A percentile compares a stretch with the other conserved stretches of the same genome.
These are phyloP conservation scores for Penicillium atrosanguineum DNA, from an alignment of 495 filamentous ascomycete genomes.

Conservation along the genomic window DNA sequence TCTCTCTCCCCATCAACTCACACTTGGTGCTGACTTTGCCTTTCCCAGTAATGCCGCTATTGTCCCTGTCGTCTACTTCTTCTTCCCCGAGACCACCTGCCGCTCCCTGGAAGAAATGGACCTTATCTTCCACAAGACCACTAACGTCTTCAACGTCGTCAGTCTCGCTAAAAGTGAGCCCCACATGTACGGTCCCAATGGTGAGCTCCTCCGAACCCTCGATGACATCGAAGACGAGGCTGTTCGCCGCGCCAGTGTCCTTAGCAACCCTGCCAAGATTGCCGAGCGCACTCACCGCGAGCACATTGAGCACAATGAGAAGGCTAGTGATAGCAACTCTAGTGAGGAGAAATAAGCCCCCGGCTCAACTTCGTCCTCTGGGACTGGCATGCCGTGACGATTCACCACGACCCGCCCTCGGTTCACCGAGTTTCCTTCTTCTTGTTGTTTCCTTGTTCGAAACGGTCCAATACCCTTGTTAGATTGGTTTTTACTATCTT, in stretches of 20 bases:
- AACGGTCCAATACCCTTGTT: constrained; percentile 17
- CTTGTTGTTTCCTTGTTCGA: not conserved
- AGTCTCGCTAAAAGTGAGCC: constrained; percentile 58
- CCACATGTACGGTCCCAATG: constrained; percentile 67
- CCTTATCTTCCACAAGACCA: constrained; percentile 66
- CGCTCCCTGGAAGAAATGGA: constrained; percentile 77
- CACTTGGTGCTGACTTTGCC: constrained; percentile 11
- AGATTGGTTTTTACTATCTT: constrained; percentile 8
- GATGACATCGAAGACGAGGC: constrained; percentile 38
- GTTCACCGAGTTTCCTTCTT: not conserved
- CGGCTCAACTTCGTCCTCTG: not conserved
- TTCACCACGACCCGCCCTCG: constrained; percentile 1
- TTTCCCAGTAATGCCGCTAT: constrained; percentile 61
- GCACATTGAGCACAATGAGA: constrained; percentile 17
- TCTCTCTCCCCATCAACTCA: not conserved
- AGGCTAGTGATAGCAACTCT: constrained; percentile 30
- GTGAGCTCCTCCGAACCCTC: constrained; percentile 53
- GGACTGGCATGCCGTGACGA: constrained; percentile 1
- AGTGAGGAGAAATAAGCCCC: constrained; percentile 25
- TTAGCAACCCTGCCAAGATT: constrained; percentile 18
- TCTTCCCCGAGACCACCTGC: constrained; percentile 73
- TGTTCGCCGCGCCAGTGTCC: constrained; percentile 31
- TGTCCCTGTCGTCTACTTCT: constrained; percentile 67
- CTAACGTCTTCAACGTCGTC: constrained; percentile 56
- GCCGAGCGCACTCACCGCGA: constrained; percentile 15